These are phyloP conservation scores for Tricholoma matsutake DNA, from an alignment of 768 basidiomycete genomes.

Conservation along the genomic window DNA sequence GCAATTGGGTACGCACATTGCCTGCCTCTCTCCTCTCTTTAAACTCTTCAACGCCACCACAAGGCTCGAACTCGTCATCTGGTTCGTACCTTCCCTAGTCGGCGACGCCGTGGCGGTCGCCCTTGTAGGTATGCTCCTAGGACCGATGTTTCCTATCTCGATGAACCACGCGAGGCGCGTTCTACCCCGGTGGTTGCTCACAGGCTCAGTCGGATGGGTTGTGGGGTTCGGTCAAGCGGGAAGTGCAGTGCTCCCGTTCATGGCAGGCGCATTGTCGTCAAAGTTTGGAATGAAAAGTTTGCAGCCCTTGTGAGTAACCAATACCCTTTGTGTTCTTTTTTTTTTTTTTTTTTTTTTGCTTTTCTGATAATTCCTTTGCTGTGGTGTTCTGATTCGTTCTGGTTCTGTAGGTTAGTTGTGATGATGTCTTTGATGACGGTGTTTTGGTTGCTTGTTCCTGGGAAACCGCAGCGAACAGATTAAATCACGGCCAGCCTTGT, in stretches of 20 bases:
- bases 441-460: conserved; percentile 54
- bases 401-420: conserved; percentile 46
- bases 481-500: not conserved
- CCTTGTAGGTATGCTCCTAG: conserved; percentile 63
- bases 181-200: conserved; percentile 68
- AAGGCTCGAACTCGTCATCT: conserved; percentile 64
- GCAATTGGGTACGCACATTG: conserved; percentile 41
- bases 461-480: conserved; percentile 14
- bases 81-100: conserved; percentile 65
- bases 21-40: not conserved
- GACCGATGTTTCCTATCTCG: conserved; percentile 71
- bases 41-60: not conserved
- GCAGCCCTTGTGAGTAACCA: conserved; percentile 54
- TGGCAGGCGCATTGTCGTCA: conserved; percentile 65
- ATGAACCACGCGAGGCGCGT: conserved; percentile 70
- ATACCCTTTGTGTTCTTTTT: too few relatives aligned
- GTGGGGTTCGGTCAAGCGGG: conserved; percentile 70
- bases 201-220: conserved; percentile 64
- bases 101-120: conserved; percentile 64
- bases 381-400: not conserved
- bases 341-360: not conserved
- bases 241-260: conserved; percentile 67
- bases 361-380: not conserved
- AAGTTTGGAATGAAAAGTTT: conserved; percentile 58
- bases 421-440: conserved; percentile 60